Conservation (phyloP, 1,139 yeast species). For the Scheffersomyces illinoinensis region DNA sequence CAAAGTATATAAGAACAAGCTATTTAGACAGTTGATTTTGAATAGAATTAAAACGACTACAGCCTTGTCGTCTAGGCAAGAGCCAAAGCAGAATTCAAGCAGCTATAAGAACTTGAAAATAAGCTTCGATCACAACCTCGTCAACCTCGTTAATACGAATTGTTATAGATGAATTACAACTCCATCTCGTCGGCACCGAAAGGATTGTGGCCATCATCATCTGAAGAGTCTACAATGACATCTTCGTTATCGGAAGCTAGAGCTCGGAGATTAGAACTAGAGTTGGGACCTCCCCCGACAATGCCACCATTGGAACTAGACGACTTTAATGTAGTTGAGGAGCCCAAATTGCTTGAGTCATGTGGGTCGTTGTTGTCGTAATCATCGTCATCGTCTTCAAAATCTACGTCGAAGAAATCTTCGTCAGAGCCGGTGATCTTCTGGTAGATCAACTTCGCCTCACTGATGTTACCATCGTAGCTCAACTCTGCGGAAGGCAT, state of each 20-base stretch:
- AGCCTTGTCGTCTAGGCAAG: not conserved
- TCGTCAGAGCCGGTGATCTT: conserved; percentile 88
- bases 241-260: conserved; percentile 25
- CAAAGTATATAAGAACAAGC: not conserved
- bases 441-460: conserved; percentile 73
- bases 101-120: not conserved
- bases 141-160: conserved; percentile 3
- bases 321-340: conserved; percentile 7
- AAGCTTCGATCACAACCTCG: conserved; percentile 1
- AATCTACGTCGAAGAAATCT: conserved; percentile 93
- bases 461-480: conserved; percentile 85
- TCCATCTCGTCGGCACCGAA: conserved; percentile 74
- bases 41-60: not conserved
- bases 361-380: conserved; percentile 13
- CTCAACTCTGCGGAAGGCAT: conserved; percentile 84
- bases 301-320: conserved; percentile 5
- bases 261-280: conserved; percentile 1
- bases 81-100: not conserved
- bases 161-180: conserved; percentile 27
- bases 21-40: not conserved
- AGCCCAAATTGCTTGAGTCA: conserved; percentile 5
- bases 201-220: conserved; percentile 51
- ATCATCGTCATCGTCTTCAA: conserved; percentile 87
- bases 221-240: conserved; percentile 43
- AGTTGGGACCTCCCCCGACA: conserved; percentile 1